Evolutionary conservation across 2,329 filamentous ascomycete species (phyloP), one percentile per base, ranked within the genome.

Genomic region (Sporothrix dimorphospora): DNA sequence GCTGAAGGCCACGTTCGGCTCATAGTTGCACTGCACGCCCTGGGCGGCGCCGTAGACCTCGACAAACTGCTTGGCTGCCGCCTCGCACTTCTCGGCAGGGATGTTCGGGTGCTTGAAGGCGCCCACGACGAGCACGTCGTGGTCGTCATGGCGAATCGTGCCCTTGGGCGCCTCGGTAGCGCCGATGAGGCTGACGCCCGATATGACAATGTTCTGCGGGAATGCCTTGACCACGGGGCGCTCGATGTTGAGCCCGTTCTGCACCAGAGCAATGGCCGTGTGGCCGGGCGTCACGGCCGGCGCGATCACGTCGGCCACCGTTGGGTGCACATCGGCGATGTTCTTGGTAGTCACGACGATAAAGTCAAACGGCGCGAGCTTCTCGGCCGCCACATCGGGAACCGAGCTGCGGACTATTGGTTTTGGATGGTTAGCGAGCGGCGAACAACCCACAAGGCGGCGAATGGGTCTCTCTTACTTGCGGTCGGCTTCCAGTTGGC

Each of bases 11-110:
- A 72, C 70, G 34, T 73, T 61, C 12, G 47, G 21, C 2, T 68
- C 90, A 75, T 90, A 94, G 74, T 89, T 88, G 0, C 89, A 92
- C 0, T 91, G 92, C 16, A 92, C 92, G 78, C 92, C 92, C 0
- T 93, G 93, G 45, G 84, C 91, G 0, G 92, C 92, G 0, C 92
- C 94, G 78, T 96, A 97, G 59, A 73, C 51, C 14, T 40, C 70
- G 42, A 59, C 69, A 53, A 72, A 72, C 12, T 47, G 45, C 30
- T n/a, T n/a, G 19, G 69, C 69, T 1, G 69, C 69, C 6, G 69
- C 59, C 3, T 53, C 42, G 8, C 27, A 27, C 7, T 4, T 21
- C 2, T 9, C 59, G 24, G 45, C 30, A 8, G 47, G 12, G 9
- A 65, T 19, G 14, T 42, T 16, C 6, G 30, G 21, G 69, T 45